Percentiles rank a stretch among this genome's conserved stretches.
Conservation (phyloP, 345 rosid species). For the Bretschneidera sinensis region DNA sequence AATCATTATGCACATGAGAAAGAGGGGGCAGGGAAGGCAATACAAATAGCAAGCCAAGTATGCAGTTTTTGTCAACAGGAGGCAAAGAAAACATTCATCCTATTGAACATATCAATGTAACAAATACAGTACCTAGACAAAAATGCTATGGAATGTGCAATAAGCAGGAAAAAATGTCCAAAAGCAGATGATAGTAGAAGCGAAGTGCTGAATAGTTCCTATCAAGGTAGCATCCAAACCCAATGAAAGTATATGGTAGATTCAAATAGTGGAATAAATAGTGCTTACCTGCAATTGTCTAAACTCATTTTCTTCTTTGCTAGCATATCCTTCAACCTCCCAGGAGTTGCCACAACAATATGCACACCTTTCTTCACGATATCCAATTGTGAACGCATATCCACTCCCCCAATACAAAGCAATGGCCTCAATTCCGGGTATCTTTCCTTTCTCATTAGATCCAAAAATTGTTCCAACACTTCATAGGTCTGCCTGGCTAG, state of each 20-base stretch:
- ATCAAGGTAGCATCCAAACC: too few relatives aligned
- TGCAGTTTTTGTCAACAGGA: too few relatives aligned
- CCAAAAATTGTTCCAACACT: conserved; percentile 75
- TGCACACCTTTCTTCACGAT: conserved; percentile 84
- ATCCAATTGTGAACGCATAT: conserved; percentile 89
- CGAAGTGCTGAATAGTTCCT: too few relatives aligned
- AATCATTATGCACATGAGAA: background rate
- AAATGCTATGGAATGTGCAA: too few relatives aligned
- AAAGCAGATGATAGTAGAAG: too few relatives aligned
- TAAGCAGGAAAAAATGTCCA: too few relatives aligned
- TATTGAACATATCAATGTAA: too few relatives aligned
- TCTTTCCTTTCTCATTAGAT: conserved; percentile 52
- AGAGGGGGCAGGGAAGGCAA: too few relatives aligned
- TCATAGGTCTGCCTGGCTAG: conserved; percentile 90
- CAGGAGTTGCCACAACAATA: conserved; percentile 93
- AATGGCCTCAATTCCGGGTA: conserved; percentile 70
- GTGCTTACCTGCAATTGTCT: conserved; percentile 76
- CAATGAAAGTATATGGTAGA: too few relatives aligned
- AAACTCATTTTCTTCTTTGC: conserved; percentile 91
- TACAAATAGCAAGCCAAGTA: too few relatives aligned
- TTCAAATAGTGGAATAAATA: background rate
- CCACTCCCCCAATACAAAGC: conserved; percentile 88
- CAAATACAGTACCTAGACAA: too few relatives aligned
- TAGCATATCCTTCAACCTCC: conserved; percentile 91
- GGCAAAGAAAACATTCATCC: too few relatives aligned